Evolutionary conservation across 192 early-diverging fungal species (phyloP), one percentile per base, ranked within the genome.

Genomic region (Backusella circina): DNA sequence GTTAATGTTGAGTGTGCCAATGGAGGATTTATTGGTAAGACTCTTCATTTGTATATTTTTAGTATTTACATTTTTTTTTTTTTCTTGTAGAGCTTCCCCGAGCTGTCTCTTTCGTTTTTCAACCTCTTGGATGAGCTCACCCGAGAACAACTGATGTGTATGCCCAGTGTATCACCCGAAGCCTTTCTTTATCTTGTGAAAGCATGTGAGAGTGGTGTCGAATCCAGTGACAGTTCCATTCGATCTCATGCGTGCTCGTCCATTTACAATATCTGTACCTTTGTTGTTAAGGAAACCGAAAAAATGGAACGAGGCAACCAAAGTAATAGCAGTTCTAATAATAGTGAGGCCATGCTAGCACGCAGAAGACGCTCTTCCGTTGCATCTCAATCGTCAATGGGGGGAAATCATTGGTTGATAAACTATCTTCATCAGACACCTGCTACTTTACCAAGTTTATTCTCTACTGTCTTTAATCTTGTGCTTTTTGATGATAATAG

Each of bases 401-500:
- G 76, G 38, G 30, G 80, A 71, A 37, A 73, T 66, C 90, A 93
- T 71, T 88, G 88, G 82, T 65, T 93, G 10, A 75, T 91, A 0
- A 75, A 79, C 28, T 90, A 85, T 51, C 65, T 92, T 35, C 74
- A 77, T 41, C 83, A 83, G 47, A 85, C 92, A 50, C 83, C 88
- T 9, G 88, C 93, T 23, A 80, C 95, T 9, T 75, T 92, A 37
- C 84, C 85, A 50, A 91, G 87, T 32, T 72, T 95, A 72, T 85
- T 95, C 67, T 67, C 81, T 30, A 83, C 88, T 0, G 77, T 95
- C 64, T 89, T 97, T 74, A 91, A 93, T 50, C 87, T 89, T 18
- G 84, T 95, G 18, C 75, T 95, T 30, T 93, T 96, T 76, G 95
- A 96, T 71, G 93, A 95, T 70, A 80, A 87, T 6, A 85, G 86